Evolutionary conservation across 148 eudicot species (phyloP).

Genomic region (Fagopyrum homotropicum): DNA sequence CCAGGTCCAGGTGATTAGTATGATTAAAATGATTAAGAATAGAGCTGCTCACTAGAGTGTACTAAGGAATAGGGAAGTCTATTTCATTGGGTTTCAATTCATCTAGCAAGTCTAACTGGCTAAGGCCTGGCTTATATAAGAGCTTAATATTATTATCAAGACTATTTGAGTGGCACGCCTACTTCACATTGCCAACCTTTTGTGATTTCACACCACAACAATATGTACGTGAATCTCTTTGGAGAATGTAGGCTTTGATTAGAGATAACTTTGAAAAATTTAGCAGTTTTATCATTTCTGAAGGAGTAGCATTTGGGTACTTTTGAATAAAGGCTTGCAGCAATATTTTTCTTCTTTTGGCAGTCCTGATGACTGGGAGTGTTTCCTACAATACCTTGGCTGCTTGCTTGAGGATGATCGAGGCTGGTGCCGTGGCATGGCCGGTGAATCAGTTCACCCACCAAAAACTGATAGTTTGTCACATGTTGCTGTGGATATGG

Average conservation of each 20-base stretch:
- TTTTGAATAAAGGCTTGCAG: not conserved
- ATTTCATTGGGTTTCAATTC: not conserved
- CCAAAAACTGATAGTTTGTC: constrained; percentile 36
- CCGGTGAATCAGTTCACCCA: constrained; percentile 32
- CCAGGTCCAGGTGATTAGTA: not conserved
- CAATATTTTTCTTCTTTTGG: constrained; percentile 24
- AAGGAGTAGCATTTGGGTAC: not conserved
- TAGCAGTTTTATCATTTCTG: not conserved
- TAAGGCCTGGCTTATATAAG: not conserved
- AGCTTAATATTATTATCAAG: not conserved
- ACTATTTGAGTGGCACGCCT: not conserved
- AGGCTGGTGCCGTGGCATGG: constrained; percentile 36
- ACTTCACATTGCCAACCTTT: not conserved
- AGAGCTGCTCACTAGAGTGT: not conserved
- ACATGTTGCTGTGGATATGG: constrained; percentile 61
- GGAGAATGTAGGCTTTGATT: constrained; percentile 1
- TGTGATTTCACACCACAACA: not conserved
- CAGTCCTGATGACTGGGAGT: constrained; percentile 98
- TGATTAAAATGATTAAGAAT: not conserved
- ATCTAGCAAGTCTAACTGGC: constrained; percentile 2
- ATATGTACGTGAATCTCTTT: not conserved
- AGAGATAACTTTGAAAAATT: not conserved
- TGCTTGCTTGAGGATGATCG: constrained; percentile 77
- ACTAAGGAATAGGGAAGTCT: not conserved
- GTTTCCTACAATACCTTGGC: constrained; percentile 74